Conservation (phyloP, 2,329 filamentous ascomycete species). For the Penicillium sp. region DNA sequence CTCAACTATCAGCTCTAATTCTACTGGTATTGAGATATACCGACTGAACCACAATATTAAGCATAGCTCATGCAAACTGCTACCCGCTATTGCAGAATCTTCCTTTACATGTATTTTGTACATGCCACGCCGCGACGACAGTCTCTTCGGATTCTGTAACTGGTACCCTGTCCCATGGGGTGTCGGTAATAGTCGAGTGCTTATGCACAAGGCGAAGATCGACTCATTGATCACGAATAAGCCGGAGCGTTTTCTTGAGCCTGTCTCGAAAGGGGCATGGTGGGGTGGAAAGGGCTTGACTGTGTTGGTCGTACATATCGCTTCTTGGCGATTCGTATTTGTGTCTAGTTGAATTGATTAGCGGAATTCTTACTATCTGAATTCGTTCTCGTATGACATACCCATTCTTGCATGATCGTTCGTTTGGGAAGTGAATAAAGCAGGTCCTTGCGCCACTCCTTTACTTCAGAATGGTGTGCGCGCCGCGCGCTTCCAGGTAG, state of each 20-base stretch:
- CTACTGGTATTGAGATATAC: neutral
- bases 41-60: neutral
- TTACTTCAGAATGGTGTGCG: constrained; percentile 88
- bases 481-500: constrained; percentile 84
- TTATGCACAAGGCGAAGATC: constrained; percentile 73
- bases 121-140: constrained; percentile 54
- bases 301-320: constrained; percentile 79
- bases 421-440: constrained; percentile 3
- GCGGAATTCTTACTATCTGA: neutral
- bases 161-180: constrained; percentile 62
- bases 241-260: constrained; percentile 94
- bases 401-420: neutral
- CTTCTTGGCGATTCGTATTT: constrained; percentile 9
- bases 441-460: neutral
- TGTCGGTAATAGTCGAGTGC: constrained; percentile 70
- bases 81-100: neutral
- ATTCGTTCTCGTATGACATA: neutral
- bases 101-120: constrained; percentile 2
- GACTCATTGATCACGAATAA: constrained; percentile 85
- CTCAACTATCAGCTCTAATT: neutral
- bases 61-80: neutral
- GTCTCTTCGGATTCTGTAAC: constrained; percentile 56
- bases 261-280: constrained; percentile 72
- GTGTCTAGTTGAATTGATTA: constrained; percentile 9
- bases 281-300: constrained; percentile 93